phyloP scores from a whole-genome alignment of 805 yeast species.

The Yueomyces sinensis region DNA sequence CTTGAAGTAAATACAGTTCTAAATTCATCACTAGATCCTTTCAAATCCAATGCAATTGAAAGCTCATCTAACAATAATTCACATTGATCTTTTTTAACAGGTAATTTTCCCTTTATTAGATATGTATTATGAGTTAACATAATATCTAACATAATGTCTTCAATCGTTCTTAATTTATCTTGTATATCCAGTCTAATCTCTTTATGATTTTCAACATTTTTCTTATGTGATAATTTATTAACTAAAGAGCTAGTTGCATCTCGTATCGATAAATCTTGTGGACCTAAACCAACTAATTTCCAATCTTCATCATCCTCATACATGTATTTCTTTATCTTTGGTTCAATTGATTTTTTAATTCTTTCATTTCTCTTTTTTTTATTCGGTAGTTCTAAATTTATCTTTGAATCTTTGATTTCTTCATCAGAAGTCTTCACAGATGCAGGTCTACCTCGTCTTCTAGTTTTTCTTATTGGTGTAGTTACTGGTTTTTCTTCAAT shows the following conservation, averaged over 20 bases:
- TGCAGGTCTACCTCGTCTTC: not conserved
- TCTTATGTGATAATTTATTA: conserved; percentile 17
- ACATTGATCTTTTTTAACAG: conserved; percentile 8
- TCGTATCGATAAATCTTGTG: conserved; percentile 17
- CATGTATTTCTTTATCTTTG: conserved; percentile 8
- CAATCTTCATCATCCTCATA: conserved; percentile 24
- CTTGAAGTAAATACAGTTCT: conserved; percentile 16
- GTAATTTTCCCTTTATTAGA: not conserved
- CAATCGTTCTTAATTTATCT: conserved; percentile 15
- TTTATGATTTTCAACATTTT: conserved; percentile 17
- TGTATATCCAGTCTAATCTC: conserved; percentile 16
- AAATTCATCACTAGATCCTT: conserved; percentile 17
- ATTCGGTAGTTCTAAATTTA: conserved; percentile 3
- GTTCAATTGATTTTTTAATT: conserved; percentile 4
- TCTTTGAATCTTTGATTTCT: not conserved
- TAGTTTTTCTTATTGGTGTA: not conserved
- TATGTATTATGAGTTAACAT: conserved; percentile 3
- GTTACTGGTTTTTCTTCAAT: conserved; percentile 10
- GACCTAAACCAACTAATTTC: conserved; percentile 22
- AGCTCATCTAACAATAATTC: not conserved
- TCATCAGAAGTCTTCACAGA: not conserved
- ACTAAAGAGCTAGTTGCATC: conserved; percentile 11
- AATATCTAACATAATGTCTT: conserved; percentile 10
- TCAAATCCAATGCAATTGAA: conserved; percentile 18
- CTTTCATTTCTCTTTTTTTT: conserved; percentile 5